Base-by-base conservation (phyloP, 345 rosid species). In the Eucalyptus rudis region DNA sequence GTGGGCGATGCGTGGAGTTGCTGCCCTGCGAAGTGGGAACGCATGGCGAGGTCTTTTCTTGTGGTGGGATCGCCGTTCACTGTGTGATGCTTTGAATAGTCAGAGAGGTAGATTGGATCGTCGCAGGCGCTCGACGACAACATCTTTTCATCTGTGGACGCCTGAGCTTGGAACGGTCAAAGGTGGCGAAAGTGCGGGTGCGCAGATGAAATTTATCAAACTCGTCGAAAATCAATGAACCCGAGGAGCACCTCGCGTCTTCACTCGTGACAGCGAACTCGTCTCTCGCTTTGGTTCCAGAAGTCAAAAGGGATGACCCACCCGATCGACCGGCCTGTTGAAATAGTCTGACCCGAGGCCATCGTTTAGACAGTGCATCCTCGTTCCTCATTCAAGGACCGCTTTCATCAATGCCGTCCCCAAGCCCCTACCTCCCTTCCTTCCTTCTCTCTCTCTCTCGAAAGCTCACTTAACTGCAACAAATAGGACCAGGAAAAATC, bases 121-220 rank as follows among this genome's bases (percentile, higher is more conserved):
- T 71, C 45, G 45, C 81, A 0, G 56, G 56, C 56, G 0, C 44
- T 11, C 27, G 45, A 1, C 45, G 81, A 40, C 15, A 36, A 20
- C 7, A 71, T 19, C 4, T 71, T 36, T 51, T 0, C 7, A 36
- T 36, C 3, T 20, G 11, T 0, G 45, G 22, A 20, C 45, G 17
- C 44, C 83, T 5, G 3, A 10, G 83, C 83, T 71, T 71, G 27
- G 83, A 36, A 71, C 45, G 45, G 83, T 36, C 83, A 36, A 71
- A 9, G 83, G 27, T 5, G 25, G 81, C 81, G 25, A 19, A 1
- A 14, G 81, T 19, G 81, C 45, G 10, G 11, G 45, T 36, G 6
- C 25, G 59, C 13, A 10, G 27, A 19, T 36, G 45, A 71, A 68
- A 66, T 19, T 15, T 66, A 16, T 31, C 6, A 66, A 7, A 8